Evolutionary conservation across 495 filamentous ascomycete genomes (phyloP).

Genomic region (Talaromyces stipitatus): DNA sequence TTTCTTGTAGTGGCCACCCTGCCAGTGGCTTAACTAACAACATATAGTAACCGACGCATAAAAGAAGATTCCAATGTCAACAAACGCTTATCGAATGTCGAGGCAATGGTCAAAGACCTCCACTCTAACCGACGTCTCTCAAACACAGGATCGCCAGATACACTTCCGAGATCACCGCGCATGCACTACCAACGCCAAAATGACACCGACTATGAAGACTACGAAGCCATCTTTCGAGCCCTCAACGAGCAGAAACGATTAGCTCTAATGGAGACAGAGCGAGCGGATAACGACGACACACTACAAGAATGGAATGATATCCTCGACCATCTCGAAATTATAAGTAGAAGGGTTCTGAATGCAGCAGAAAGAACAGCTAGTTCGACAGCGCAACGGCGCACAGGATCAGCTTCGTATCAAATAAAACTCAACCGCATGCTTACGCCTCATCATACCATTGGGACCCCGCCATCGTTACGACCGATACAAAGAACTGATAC

Average conservation of each 20-base stretch:
- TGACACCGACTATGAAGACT: background rate
- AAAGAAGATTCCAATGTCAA: background rate
- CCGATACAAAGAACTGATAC: background rate
- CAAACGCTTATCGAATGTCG: background rate
- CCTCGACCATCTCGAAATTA: background rate
- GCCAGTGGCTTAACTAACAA: background rate
- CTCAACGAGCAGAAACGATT: conserved; percentile 4
- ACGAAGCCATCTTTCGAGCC: background rate
- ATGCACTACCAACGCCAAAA: background rate
- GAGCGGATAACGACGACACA: background rate
- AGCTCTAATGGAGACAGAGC: background rate
- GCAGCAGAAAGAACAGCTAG: background rate
- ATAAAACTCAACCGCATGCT: conserved; percentile 2
- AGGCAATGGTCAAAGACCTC: conserved; percentile 3
- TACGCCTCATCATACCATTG: background rate
- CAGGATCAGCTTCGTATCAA: background rate
- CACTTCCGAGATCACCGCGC: background rate
- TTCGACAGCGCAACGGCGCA: conserved; percentile 4
- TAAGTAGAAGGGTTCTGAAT: background rate
- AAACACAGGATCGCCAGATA: background rate
- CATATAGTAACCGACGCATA: background rate
- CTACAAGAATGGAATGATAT: conserved; percentile 6
- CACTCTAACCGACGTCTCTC: background rate
- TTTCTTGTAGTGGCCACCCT: background rate
- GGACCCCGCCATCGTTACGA: background rate